Evolutionary conservation across 495 filamentous ascomycete species (phyloP), one percentile per base, ranked within the genome.

Genomic region (Neurospora sp.): DNA sequence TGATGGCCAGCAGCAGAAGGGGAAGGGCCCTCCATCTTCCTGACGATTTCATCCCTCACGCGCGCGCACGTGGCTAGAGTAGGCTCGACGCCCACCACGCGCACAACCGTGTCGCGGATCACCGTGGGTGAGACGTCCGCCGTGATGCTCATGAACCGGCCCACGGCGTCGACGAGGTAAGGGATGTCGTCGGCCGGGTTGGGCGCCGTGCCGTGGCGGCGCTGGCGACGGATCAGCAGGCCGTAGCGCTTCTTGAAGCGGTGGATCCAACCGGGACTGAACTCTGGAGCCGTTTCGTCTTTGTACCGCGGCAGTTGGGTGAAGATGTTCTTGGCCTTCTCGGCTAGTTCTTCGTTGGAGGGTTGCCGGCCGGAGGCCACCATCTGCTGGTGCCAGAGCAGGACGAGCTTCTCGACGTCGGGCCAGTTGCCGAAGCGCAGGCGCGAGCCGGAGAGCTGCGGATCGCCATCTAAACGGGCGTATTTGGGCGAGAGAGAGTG

Each of bases 371-470:
- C 85, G 5, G 75, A 80, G 40, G 78, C 78, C 41, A 84, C 80
- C 42, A 83, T 81, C 72, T 84, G 82, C 74, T 85, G 80, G 77
- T 86, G 84, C 85, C 85, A 87, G 6, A 86, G 79, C 42, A 87
- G 79, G 38, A 87, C 85, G 8, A 87, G 83, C 79, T 86, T 86
- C 82, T 87, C 85, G 71, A 87, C 85, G 74, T 87, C 85, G 72
- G 85, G 85, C 85, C 85, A 87, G 77, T 87, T 87, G 60, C 85
- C 85, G 71, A 86, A 86, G 74, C 85, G 85, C 70, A 87, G 81
- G 69, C 85, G 84, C 71, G 84, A 86, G 66, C 85, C 85, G 11
- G 84, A 85, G 70, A 87, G 84, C 76, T 85, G 84, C 35, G 80
- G 78, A 75, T 87, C 85, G 74, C 83, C 84, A 75, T 87, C 85